Base-by-base conservation (phyloP, 148 eudicot genomes). In the Vaccinium corymbosum region DNA sequence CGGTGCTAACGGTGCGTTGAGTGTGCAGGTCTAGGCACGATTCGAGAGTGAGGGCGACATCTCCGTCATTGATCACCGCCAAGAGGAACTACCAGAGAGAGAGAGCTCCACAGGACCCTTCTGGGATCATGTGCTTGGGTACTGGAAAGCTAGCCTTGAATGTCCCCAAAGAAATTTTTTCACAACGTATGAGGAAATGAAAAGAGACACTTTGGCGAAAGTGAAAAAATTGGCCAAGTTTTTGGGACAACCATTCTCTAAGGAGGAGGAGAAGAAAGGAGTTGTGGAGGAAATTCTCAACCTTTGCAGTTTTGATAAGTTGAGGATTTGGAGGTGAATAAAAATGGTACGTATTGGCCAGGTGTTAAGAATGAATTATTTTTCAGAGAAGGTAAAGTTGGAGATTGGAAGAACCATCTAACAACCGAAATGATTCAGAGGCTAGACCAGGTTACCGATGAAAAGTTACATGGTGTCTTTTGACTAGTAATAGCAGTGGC, bases 161-260 rank as follows among this genome's bases (percentile, higher is more conserved):
- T 71, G 22, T 4, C 81, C 88, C 11, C 12, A 55, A 1, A 62
- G 32, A 14, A 51, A 62, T 25, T 25, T 80, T 32, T 83, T 86
- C 51, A 29, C 83, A 6, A 83, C 61, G 49, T 86, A 83, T 75
- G 88, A 86, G 82, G 86, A 86, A 29, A 27, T 86, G n/a, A 86
- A 76, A 78, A 53, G 38, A 16, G 66, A 86, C 4, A 19, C 68
- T 5, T 15, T 55, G 59, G 59, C 4, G 59, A 55, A 17, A 14
- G 59, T 15, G 59, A 55, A 55, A 55, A 55, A 17, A 2, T 55
- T 55, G 59, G 59, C 59, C 3, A 7, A 55, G 16, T 55, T 55
- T 55, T 55, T 55, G 14, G 59, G 59, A 6, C 59, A 55, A 55
- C 59, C 20, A 16, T 16, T 55, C 19, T 15, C 59, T 55, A 4